A percentile compares a stretch with the other conserved stretches of the same genome.
phyloP scores from a whole-genome alignment of 169 alveolate genomes.

The Plasmodium cynomolgi region DNA sequence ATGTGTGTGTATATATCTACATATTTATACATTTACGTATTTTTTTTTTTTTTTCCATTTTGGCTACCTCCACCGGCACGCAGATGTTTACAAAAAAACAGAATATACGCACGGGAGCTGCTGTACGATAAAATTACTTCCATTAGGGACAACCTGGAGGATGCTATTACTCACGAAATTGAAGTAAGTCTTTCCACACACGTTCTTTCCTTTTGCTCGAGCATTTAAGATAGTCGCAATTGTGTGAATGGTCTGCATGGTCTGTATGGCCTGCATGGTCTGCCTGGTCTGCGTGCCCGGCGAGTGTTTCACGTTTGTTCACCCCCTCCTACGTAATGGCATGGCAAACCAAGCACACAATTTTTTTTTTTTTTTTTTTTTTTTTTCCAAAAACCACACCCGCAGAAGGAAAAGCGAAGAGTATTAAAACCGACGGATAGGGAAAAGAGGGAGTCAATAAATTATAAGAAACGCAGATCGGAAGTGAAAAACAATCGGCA shows the following conservation, averaged over 20 bases:
- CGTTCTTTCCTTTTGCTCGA: not conserved
- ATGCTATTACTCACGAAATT: not conserved
- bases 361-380: not conserved
- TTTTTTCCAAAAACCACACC: not conserved
- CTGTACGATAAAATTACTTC: conserved; percentile 75
- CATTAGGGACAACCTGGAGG: conserved; percentile 27
- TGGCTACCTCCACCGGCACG: not conserved
- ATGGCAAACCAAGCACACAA: not conserved
- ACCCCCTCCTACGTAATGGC: not conserved
- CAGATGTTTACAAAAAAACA: conserved; percentile 77
- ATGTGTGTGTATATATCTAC: too few relatives aligned
- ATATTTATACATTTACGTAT: not conserved
- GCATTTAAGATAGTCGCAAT: not conserved
- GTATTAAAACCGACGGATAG: conserved; percentile 78
- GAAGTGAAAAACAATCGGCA: conserved; percentile 81
- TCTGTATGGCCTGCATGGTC: too few relatives aligned
- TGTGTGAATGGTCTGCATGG: not conserved
- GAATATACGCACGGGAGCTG: conserved; percentile 82
- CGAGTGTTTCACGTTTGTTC: not conserved
- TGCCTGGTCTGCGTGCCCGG: not conserved
- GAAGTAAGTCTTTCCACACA: conserved; percentile 6
- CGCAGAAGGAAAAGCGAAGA: conserved; percentile 80
- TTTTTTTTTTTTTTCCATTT: not conserved
- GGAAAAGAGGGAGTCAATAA: conserved; percentile 78
- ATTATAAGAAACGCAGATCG: conserved; percentile 80